These are phyloP conservation scores for Fusarium brachygibbosum DNA, from an alignment of 2,329 filamentous ascomycete genomes.

Conservation along the genomic window DNA sequence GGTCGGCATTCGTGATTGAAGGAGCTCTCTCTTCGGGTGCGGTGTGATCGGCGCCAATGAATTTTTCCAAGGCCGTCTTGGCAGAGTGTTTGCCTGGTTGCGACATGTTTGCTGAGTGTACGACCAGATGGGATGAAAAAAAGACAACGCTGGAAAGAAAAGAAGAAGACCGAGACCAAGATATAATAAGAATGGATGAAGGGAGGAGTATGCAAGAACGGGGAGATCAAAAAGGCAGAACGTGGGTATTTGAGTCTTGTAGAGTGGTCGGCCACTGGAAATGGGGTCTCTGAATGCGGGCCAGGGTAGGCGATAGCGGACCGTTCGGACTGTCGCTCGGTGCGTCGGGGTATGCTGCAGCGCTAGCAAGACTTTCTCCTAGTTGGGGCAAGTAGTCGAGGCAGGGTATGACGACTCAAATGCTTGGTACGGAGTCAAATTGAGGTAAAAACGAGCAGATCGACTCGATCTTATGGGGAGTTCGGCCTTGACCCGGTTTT, in stretches of 20 bases:
- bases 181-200: not conserved
- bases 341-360: conserved; percentile 45
- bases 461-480: conserved; percentile 36
- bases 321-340: conserved; percentile 49
- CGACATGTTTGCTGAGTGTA: conserved; percentile 25
- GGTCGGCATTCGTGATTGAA: conserved; percentile 55
- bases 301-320: conserved; percentile 19
- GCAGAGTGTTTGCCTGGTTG: conserved; percentile 33
- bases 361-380: conserved; percentile 42
- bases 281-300: not conserved
- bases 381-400: conserved; percentile 42
- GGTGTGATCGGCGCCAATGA: conserved; percentile 53
- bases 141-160: conserved; percentile 14
- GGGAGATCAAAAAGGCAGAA: conserved; percentile 28
- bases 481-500: conserved; percentile 12
- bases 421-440: conserved; percentile 13
- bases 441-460: conserved; percentile 17
- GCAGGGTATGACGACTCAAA: conserved; percentile 32
- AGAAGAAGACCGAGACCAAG: not conserved
- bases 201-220: conserved; percentile 23
- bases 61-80: conserved; percentile 51
- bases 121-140: not conserved
- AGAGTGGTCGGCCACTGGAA: conserved; percentile 15
- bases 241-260: conserved; percentile 35
- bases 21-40: conserved; percentile 53